Conservation (phyloP, 495 filamentous ascomycete genomes). For the Halenospora varia region DNA sequence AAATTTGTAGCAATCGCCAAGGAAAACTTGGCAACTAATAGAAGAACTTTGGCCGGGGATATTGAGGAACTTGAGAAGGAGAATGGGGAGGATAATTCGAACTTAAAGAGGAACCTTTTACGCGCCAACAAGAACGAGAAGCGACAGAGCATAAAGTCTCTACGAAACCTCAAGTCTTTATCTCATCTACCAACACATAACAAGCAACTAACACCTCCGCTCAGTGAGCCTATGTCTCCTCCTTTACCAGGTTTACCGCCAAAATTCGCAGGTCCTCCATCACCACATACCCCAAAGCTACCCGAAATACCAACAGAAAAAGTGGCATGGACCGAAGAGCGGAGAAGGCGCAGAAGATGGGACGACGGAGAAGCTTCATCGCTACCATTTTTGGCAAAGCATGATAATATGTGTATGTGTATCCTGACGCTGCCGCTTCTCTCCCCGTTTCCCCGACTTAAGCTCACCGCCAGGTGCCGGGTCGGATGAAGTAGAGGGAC, state of each 20-base stretch:
- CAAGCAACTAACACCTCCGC: constrained; percentile 22
- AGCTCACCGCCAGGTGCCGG: too few relatives aligned
- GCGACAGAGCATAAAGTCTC: constrained; percentile 31
- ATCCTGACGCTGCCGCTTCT: too few relatives aligned
- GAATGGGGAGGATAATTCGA: constrained; percentile 27
- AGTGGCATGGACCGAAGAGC: constrained; percentile 26
- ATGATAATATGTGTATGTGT: too few relatives aligned
- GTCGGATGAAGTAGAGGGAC: too few relatives aligned
- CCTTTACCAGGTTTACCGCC: constrained; percentile 19
- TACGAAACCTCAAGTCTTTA: constrained; percentile 9
- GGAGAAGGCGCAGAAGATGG: constrained; percentile 35
- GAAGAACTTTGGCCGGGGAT: constrained; percentile 64
- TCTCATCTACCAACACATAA: constrained; percentile 9
- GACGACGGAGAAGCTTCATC: constrained; percentile 49
- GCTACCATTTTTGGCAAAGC: constrained; percentile 43
- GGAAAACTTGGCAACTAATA: constrained; percentile 65
- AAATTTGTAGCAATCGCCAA: constrained; percentile 66
- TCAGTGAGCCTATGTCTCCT: constrained; percentile 17
- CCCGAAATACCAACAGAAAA: constrained; percentile 29
- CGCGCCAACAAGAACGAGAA: constrained; percentile 19
- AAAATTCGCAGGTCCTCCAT: background rate
- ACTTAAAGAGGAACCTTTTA: constrained; percentile 5
- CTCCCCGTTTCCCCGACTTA: too few relatives aligned
- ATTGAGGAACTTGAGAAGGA: constrained; percentile 55
- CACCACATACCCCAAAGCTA: constrained; percentile 16